Conservation (phyloP, 768 basidiomycete genomes). For the Fomitopsis serialis region DNA sequence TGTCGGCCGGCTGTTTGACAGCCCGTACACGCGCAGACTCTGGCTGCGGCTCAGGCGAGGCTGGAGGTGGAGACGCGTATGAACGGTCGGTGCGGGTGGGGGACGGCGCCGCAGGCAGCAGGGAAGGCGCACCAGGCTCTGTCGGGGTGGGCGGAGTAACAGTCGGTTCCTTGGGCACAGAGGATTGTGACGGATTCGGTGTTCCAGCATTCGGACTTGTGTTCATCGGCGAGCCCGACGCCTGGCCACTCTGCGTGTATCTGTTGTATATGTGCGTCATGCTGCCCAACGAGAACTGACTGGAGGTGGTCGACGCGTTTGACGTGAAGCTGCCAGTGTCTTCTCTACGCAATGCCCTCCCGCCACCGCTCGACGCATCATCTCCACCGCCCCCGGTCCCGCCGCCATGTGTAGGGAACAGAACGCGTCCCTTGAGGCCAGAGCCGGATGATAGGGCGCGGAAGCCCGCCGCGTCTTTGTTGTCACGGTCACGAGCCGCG, state of each 20-base stretch:
- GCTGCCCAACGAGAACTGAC: not conserved
- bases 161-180: conserved; percentile 23
- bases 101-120: conserved; percentile 8
- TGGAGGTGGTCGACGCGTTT: conserved; percentile 11
- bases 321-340: conserved; percentile 40
- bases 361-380: conserved; percentile 10
- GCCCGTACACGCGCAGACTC: not conserved
- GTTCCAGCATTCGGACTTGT: not conserved
- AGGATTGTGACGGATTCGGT: no score
- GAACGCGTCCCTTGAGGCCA: conserved; percentile 58
- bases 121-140: conserved; percentile 9
- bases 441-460: conserved; percentile 47
- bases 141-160: conserved; percentile 28
- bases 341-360: conserved; percentile 24
- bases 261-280: not conserved
- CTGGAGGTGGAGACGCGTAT: conserved; percentile 1
- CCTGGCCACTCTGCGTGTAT: not conserved
- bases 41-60: conserved; percentile 5
- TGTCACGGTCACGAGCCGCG: conserved; percentile 38
- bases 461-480: conserved; percentile 51
- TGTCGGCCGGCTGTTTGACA: not conserved
- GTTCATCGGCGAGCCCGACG: not conserved
- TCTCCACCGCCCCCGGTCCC: conserved; percentile 8
- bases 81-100: not conserved
- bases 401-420: conserved; percentile 45